Base-by-base conservation (phyloP, 176 grass and related monocot species). In the Aegilops bicornis region DNA sequence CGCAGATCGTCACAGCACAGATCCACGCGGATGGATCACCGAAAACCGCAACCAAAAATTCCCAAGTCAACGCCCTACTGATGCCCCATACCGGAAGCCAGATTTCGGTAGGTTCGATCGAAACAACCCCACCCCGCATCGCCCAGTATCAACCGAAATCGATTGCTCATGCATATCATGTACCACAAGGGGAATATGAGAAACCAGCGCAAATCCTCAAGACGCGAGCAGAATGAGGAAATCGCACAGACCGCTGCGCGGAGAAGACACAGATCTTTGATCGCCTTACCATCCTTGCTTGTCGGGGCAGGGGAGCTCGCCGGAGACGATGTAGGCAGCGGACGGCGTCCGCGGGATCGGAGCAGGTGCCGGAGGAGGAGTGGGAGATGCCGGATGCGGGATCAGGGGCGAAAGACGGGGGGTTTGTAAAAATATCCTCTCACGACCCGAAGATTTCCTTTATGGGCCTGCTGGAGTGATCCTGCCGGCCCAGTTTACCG, bases 281-380 rank as follows among this genome's bases (percentile, higher is more conserved):
- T 11, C 2, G 30, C 6, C 79, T 87, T 66, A 90, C 89, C 89
- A 90, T 90, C 20, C 8, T 17, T 4, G 88, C 82, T 61, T 45
- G 59, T 16, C 54, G 29, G n/a, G 13, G 29, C 37, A 5, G 39
- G 20, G 17, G 72, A 82, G 33, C 65, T 73, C 73, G 61, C 54
- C 65, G 74, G 65, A 64, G 73, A 72, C 17, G 79, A 11, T 20
- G 43, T 3, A 10, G 25, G 31, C 24, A 54, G 42, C 33, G 82
- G 42, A 50, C 12, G 64, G 39, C 31, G 70, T 17, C 30, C 33
- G 9, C 2, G 19, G 3, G 4, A 25, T 0, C 12, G 83, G 54
- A 17, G 16, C 48, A 52, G 5, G 16, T 52, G 48, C 4, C 67
- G 45, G 83, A 32, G 73, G 12, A 62, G 70, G 14, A 35, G 13